Evolutionary conservation across 495 filamentous ascomycete genomes (phyloP).

Genomic region (Aspergillus taichungensis): DNA sequence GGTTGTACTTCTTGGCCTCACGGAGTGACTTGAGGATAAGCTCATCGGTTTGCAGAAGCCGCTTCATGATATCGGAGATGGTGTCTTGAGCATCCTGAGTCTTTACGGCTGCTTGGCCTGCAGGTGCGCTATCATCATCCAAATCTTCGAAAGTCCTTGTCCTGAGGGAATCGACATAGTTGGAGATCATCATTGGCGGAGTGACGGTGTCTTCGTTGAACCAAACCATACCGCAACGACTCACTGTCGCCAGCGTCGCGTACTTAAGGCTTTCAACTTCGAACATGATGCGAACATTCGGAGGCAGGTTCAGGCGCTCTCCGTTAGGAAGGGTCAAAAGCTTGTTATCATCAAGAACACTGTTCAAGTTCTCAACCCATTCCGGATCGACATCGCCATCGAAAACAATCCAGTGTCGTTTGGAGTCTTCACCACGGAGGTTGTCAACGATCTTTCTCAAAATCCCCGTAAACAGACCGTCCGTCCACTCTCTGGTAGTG

Average conservation of each 20-base stretch:
- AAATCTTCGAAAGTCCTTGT: constrained; percentile 82
- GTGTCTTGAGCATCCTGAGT: constrained; percentile 66
- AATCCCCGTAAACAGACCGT: constrained; percentile 96
- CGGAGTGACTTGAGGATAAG: constrained; percentile 70
- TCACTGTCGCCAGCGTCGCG: constrained; percentile 92
- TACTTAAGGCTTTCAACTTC: constrained; percentile 99
- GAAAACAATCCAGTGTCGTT: constrained; percentile 98
- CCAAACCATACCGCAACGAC: constrained; percentile 99
- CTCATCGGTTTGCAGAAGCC: constrained; percentile 64
- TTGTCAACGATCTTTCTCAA: constrained; percentile 98
- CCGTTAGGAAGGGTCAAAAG: constrained; percentile 93
- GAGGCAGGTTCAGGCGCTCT: constrained; percentile 85
- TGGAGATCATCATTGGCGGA: constrained; percentile 80
- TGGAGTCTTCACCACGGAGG: constrained; percentile 88
- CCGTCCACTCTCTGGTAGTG: constrained; percentile 96
- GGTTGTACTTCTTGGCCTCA: constrained; percentile 67
- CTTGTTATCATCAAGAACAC: constrained; percentile 98
- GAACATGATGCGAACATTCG: constrained; percentile 98
- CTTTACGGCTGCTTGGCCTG: constrained; percentile 70
- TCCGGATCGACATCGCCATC: constrained; percentile 98
- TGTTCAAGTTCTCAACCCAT: constrained; percentile 99
- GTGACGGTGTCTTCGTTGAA: constrained; percentile 97
- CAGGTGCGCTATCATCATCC: constrained; percentile 77
- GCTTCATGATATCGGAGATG: constrained; percentile 67
- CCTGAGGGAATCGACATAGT: constrained; percentile 78